These are phyloP conservation scores for Moniliophthora roreri DNA, from an alignment of 1,284 basidiomycete species.

Conservation along the genomic window DNA sequence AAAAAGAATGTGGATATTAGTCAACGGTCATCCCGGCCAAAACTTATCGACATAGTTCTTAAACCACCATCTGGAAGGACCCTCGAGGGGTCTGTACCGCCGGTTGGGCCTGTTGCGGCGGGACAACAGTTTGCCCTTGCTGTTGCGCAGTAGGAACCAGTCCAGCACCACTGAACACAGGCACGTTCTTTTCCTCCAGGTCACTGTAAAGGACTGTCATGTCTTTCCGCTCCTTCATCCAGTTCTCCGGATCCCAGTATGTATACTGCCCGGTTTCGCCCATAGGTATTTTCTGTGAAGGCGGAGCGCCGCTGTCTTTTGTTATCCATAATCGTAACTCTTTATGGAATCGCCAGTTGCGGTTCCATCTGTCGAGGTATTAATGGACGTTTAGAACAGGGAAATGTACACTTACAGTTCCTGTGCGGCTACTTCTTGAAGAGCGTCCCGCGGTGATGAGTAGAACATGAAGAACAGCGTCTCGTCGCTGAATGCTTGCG, in stretches of 20 bases:
- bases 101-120: slow-evolving; percentile 10
- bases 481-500: slow-evolving; percentile 91
- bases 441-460: slow-evolving; percentile 86
- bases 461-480: slow-evolving; percentile 99
- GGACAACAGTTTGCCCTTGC: slow-evolving; percentile 23
- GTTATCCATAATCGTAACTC: slow-evolving; percentile 95
- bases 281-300: slow-evolving; percentile 85
- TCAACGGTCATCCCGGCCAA: not conserved
- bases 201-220: slow-evolving; percentile 86
- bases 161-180: slow-evolving; percentile 60
- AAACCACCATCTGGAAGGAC: slow-evolving; percentile 39
- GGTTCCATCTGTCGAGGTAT: slow-evolving; percentile 68
- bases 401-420: slow-evolving; percentile 72
- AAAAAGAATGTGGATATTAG: slow-evolving; percentile 14
- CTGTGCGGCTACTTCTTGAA: slow-evolving; percentile 94
- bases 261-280: slow-evolving; percentile 91
- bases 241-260: slow-evolving; percentile 89
- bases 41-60: not conserved
- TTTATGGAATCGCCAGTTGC: slow-evolving; percentile 98
- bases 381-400: not conserved
- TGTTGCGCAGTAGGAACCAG: slow-evolving; percentile 42
- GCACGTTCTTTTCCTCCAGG: slow-evolving; percentile 81
- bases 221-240: slow-evolving; percentile 85
- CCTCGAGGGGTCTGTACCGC: slow-evolving; percentile 31
- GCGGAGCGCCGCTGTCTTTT: slow-evolving; percentile 83